phyloP scores from a whole-genome alignment of 495 filamentous ascomycete genomes.

The Arthonia radiata region DNA sequence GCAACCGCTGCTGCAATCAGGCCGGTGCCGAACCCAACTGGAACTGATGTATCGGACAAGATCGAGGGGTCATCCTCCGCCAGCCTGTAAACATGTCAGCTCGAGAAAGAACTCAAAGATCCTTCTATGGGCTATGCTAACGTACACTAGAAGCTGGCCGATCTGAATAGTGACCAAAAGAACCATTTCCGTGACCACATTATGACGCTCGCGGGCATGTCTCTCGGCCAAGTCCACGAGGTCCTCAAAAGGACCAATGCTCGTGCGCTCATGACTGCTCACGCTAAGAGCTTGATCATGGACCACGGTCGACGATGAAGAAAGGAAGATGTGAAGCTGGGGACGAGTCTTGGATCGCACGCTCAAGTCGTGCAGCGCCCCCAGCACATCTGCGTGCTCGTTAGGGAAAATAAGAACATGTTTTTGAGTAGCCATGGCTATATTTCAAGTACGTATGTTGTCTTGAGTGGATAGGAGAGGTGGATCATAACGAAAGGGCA shows the following conservation, averaged over 20 bases:
- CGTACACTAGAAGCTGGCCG: constrained; percentile 3
- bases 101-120: too few relatives aligned
- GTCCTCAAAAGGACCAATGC: constrained; percentile 4
- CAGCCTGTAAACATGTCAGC: too few relatives aligned
- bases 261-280: constrained; percentile 1
- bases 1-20: constrained; percentile 4
- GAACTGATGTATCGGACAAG: constrained; percentile 1
- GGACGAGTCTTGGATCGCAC: constrained; percentile 4
- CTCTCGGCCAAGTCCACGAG: constrained; percentile 4
- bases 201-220: constrained; percentile 3
- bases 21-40: constrained; percentile 4
- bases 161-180: constrained; percentile 4
- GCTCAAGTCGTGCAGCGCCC: constrained; percentile 4
- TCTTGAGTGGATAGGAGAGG: too few relatives aligned
- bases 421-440: constrained; percentile 1
- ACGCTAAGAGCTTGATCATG: constrained; percentile 1
- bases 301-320: constrained; percentile 2
- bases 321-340: constrained; percentile 4
- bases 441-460: too few relatives aligned
- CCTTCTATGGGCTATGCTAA: too few relatives aligned
- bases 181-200: constrained; percentile 3
- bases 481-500: too few relatives aligned
- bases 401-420: constrained; percentile 5
- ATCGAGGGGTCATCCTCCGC: constrained; percentile 3
- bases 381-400: constrained; percentile 3